phyloP scores from a whole-genome alignment of 257 asterid genomes.

The Forsythia suspensa region DNA sequence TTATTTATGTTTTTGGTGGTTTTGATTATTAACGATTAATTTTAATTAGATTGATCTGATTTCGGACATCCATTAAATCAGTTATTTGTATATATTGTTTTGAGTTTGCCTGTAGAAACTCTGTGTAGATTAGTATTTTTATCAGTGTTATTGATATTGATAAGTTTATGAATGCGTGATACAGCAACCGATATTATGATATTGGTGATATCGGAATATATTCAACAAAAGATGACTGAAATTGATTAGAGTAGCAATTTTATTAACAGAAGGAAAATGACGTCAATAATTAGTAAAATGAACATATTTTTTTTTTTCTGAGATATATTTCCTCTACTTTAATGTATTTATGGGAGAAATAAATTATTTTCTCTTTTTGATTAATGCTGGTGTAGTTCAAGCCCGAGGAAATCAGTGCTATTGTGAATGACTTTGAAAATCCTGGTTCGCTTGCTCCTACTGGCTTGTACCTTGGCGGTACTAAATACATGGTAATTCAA shows the following conservation, averaged over 20 bases:
- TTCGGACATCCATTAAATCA: background rate
- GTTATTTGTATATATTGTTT: background rate
- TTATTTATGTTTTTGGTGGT: background rate
- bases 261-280: background rate
- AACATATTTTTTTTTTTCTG: no score
- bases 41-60: background rate
- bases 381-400: constrained; percentile 46
- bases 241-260: background rate
- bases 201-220: background rate
- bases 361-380: background rate
- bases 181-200: background rate
- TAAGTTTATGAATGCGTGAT: background rate
- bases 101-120: background rate
- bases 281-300: no score
- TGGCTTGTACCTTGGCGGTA: constrained; percentile 65
- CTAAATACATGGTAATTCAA: constrained; percentile 74
- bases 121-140: background rate
- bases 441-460: constrained; percentile 80
- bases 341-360: constrained; percentile 10
- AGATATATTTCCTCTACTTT: background rate
- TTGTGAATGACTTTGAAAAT: constrained; percentile 53
- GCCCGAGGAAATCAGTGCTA: constrained; percentile 51
- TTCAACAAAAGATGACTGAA: background rate
- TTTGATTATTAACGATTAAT: background rate
- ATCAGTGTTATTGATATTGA: constrained; percentile 1